Evolutionary conservation across 1,284 basidiomycete genomes (phyloP), one percentile per base, ranked within the genome.

Genomic region (Erythrobasidium hasegawianum): DNA sequence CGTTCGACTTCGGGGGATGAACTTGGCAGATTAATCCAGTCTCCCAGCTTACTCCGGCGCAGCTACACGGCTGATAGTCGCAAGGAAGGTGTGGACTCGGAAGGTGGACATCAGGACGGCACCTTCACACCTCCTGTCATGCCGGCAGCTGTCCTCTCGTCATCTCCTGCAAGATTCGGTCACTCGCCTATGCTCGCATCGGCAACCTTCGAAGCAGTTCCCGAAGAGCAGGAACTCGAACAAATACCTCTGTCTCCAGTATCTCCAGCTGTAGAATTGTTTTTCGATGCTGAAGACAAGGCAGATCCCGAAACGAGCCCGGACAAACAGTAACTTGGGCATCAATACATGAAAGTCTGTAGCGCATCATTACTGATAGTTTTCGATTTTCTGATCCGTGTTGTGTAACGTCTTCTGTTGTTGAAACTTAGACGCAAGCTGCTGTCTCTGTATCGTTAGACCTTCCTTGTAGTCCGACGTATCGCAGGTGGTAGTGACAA

Each of bases 1-100:
- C 53, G 49, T 13, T 65, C 62, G n/a, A 52, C 56, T 13, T 65
- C 62, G 9, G 50, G 54, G 29, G 62, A 65, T 18, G 55, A 57
- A 22, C 22, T 65, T 9, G 26, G 38, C 22, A 27, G 39, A 16
- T 20, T 65, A 18, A 22, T 53, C n/a, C 61, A 54, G 33, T 57
- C 61, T 10, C 53, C 61, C 2, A 64, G 54, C 54, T 16, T 56
- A 5, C n/a, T 65, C 8, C 13, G 26, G 14, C 62, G 62, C 7
- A 65, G 29, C 41, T 26, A 57, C 16, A 57, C 62, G 2, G 18
- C 61, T 38, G 41, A 55, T 33, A 33, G 33, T 11, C 33, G 33
- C 33, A 33, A 33, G 11, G 33, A 33, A 4, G 33, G 11, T 11
- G 33, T 5, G 4, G 33, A 5, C 11, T 33, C 33, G 33, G 5